phyloP scores from a whole-genome alignment of 2,329 filamentous ascomycete genomes.

The Cordyceps tenuipes region DNA sequence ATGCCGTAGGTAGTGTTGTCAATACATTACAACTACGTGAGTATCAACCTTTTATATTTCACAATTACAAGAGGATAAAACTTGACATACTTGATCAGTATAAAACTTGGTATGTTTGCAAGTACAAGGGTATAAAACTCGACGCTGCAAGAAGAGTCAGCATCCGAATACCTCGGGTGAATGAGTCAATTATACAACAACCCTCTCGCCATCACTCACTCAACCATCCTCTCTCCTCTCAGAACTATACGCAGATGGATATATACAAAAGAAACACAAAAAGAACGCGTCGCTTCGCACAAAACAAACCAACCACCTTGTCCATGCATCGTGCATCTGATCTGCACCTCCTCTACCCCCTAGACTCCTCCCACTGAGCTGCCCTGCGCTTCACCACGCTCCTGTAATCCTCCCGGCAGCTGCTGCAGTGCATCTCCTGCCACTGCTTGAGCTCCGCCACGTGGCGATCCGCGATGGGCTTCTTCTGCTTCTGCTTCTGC shows the following conservation, averaged over 20 bases:
- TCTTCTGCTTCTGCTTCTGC: slow-evolving; percentile 19
- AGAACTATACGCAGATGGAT: neutral
- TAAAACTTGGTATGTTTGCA: no score
- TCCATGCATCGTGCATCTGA: no score
- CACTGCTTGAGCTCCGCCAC: slow-evolving; percentile 7
- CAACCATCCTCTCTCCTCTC: neutral
- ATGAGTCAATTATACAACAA: neutral
- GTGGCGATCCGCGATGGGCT: slow-evolving; percentile 14
- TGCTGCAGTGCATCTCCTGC: slow-evolving; percentile 5
- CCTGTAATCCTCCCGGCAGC: slow-evolving; percentile 4
- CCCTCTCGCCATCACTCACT: neutral
- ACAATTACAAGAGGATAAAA: no score
- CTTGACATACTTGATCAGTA: no score
- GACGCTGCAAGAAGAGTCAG: neutral
- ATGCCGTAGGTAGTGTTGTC: neutral
- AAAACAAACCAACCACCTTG: neutral
- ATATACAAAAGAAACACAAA: neutral
- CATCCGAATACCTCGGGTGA: neutral
- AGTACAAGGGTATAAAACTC: neutral
- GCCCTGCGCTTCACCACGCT: neutral
- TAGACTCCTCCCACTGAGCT: neutral
- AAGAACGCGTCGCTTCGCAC: neutral
- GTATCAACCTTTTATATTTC: no score
- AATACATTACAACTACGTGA: neutral
- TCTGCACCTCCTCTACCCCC: neutral